These are phyloP conservation scores for Butyriboletus loyo DNA, from an alignment of 768 basidiomycete genomes.

Conservation along the genomic window DNA sequence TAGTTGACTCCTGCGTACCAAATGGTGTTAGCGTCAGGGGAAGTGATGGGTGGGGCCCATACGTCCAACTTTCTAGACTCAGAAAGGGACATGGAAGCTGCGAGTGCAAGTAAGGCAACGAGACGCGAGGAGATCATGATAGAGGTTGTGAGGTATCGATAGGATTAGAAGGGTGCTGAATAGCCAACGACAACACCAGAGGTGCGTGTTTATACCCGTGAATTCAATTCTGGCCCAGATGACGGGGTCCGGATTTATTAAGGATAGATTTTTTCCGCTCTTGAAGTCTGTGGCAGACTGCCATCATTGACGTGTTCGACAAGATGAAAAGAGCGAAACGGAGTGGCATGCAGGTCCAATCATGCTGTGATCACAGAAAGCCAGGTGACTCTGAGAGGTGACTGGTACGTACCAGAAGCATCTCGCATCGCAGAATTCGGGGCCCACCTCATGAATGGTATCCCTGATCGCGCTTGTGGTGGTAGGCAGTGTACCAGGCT, in stretches of 20 bases:
- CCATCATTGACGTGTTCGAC: background rate
- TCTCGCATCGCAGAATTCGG: too few species aligned
- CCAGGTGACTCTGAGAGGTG: too few species aligned
- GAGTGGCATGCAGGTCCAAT: background rate
- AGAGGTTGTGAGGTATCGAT: background rate
- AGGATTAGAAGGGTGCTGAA: background rate
- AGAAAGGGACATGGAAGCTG: conserved; percentile 9
- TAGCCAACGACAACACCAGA: background rate
- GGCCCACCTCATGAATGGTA: too few species aligned
- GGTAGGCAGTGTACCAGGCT: too few species aligned
- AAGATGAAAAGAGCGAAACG: too few species aligned
- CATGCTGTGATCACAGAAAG: too few species aligned
- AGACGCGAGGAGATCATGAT: conserved; percentile 3
- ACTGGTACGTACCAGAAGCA: too few species aligned
- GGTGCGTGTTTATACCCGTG: conserved; percentile 1
- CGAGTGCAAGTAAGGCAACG: conserved; percentile 9
- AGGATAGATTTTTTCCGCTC: background rate
- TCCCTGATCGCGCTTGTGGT: too few species aligned
- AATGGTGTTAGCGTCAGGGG: conserved; percentile 20
- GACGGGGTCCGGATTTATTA: background rate
- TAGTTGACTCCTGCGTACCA: conserved; percentile 18
- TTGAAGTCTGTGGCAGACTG: background rate
- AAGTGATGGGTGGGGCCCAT: conserved; percentile 23
- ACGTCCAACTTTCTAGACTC: conserved; percentile 18
- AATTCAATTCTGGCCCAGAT: too few species aligned